These are phyloP conservation scores for Nicotiana attenuata DNA, from an alignment of 257 asterid genomes.

Conservation along the genomic window DNA sequence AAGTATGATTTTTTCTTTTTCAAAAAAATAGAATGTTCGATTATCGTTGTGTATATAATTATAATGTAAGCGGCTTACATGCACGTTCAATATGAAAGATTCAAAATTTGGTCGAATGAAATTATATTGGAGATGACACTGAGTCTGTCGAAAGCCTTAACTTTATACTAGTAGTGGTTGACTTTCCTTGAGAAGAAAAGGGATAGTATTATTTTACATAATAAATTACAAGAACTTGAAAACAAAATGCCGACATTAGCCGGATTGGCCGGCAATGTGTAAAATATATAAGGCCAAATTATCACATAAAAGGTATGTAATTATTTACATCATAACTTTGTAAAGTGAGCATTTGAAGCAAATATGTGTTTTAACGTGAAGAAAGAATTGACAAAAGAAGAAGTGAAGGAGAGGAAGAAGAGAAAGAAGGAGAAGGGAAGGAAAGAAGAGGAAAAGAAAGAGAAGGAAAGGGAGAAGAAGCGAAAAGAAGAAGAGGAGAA, in stretches of 20 bases:
- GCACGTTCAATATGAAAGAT: not conserved
- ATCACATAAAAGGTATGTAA: not conserved
- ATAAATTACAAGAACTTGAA: not conserved
- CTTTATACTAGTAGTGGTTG: not conserved
- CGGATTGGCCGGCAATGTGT: not conserved
- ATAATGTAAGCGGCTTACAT: too few relatives aligned
- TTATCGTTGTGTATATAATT: too few relatives aligned
- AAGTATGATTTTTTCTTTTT: too few relatives aligned
- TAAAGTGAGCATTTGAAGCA: not conserved
- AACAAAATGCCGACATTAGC: not conserved
- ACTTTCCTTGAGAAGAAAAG: not conserved
- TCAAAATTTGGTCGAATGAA: not conserved
- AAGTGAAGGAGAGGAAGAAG: slow-evolving; percentile 19
- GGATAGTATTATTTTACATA: not conserved
- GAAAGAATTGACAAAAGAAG: slow-evolving; percentile 16
- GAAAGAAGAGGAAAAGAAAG: not conserved
- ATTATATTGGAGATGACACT: not conserved
- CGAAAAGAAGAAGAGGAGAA: not conserved
- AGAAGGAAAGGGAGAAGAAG: not conserved
- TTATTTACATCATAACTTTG: not conserved
- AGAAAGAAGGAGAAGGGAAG: slow-evolving; percentile 1
- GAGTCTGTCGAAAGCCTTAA: not conserved
- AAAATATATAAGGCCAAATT: not conserved
- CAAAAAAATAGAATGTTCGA: too few relatives aligned
- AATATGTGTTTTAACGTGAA: slow-evolving; percentile 16